Evolutionary conservation across 139 green algal species (phyloP).

Genomic region (Edaphochlamys debaryana): DNA sequence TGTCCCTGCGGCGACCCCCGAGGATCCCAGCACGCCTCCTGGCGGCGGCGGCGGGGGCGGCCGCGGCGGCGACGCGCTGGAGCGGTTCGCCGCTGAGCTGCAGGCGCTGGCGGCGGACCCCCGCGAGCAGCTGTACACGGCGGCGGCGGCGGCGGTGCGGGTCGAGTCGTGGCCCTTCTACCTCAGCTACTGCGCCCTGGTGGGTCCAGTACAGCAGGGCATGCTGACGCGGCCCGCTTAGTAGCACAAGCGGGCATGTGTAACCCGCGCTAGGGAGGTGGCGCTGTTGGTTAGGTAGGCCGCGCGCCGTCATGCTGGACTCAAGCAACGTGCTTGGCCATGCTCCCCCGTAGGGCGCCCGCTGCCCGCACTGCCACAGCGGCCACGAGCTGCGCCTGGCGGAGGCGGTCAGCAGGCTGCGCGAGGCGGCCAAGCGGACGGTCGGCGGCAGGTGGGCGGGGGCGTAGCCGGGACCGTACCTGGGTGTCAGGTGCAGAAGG

Average conservation of each 20-base stretch:
- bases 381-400: constrained; percentile 16
- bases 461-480: too few relatives aligned
- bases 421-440: background rate
- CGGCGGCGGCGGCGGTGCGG: background rate
- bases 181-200: background rate
- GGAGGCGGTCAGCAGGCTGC: background rate
- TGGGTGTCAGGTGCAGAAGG: too few relatives aligned
- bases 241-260: too few relatives aligned
- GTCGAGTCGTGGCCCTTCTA: background rate
- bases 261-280: too few relatives aligned
- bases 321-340: too few relatives aligned
- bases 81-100: background rate
- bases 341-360: background rate
- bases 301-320: too few relatives aligned
- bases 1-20: too few relatives aligned
- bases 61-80: background rate
- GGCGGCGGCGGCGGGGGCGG: too few relatives aligned
- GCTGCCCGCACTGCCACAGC: constrained; percentile 5
- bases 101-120: background rate
- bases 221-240: too few relatives aligned
- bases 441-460: background rate
- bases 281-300: too few relatives aligned
- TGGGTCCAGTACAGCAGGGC: background rate
- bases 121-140: background rate
- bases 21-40: too few relatives aligned